Evolutionary conservation across 2,329 filamentous ascomycete genomes (phyloP), one percentile per base, ranked within the genome.

Genomic region (Fusarium liriodendri): DNA sequence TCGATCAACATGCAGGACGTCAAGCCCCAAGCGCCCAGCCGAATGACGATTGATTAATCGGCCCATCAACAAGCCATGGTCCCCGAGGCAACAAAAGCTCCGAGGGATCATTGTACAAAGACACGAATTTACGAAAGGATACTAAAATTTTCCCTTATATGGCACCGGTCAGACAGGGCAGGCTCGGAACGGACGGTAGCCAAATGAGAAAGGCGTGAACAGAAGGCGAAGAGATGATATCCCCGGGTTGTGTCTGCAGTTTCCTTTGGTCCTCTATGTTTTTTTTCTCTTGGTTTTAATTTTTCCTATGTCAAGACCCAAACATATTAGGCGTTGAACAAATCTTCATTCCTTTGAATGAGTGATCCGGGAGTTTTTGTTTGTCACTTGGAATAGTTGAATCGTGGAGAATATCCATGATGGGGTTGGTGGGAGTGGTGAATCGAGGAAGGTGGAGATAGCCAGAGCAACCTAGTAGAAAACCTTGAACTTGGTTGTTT

Each of bases 11-110:
- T 89, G 75, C 83, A 87, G 75, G 89, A 91, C 66, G 86, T 90
- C 76, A 90, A 91, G 83, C 84, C 87, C 5, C 84, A 86, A 71
- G 80, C 87, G 42, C 84, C 87, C 6, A 89, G 84, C 76, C 85
- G 89, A 60, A 91, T 91, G 89, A 91, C 89, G 3, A 91, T 91
- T 74, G 89, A 91, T 78, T 91, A 85, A 83, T 33, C 58, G 35
- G 57, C 57, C n/a, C 22, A 54, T n/a, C 40, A 61, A 55, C 69
- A 62, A 68, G 63, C 58, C 57, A 29, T 68, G 74, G 59, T 65
- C 33, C 42, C 50, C 62, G 37, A 38, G n/a, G 22, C 38, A 27
- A 37, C 62, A 35, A 65, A 13, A 18, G 22, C 70, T 38, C 27
- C 29, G 52, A 58, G 61, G 54, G 50, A 70, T 67, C 66, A 68